Evolutionary conservation across 495 filamentous ascomycete genomes (phyloP).

Genomic region (Podospora didyma): DNA sequence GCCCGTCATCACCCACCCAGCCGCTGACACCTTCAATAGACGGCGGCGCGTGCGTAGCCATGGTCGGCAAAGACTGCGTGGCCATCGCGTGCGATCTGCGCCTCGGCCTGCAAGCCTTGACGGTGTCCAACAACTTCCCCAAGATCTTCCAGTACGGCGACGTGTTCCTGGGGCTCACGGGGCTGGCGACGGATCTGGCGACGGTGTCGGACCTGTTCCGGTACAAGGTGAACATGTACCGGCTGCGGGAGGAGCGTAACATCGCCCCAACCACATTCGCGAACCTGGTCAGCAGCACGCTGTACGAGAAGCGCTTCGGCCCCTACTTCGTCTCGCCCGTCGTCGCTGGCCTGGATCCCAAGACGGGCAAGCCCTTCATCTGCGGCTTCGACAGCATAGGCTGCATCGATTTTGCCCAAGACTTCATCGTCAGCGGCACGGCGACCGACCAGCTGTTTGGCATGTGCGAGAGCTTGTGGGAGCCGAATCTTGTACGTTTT

Average conservation of each 20-base stretch:
- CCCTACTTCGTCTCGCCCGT: conserved; percentile 95
- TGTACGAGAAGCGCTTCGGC: conserved; percentile 95
- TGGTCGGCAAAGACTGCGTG: conserved; percentile 99
- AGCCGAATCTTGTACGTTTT: conserved; percentile 80
- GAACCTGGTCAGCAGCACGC: conserved; percentile 81
- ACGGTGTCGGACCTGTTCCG: conserved; percentile 97
- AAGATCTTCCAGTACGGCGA: conserved; percentile 98
- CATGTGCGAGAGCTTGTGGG: conserved; percentile 97
- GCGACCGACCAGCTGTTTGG: conserved; percentile 96
- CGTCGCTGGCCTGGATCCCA: conserved; percentile 88
- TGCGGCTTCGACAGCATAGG: conserved; percentile 99
- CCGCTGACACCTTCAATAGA: conserved; percentile 47
- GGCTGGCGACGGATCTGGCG: conserved; percentile 89
- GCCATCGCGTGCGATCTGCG: conserved; percentile 99
- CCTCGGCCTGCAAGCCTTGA: conserved; percentile 92
- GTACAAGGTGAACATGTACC: conserved; percentile 99
- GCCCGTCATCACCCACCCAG: conserved; percentile 3
- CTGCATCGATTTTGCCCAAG: conserved; percentile 98
- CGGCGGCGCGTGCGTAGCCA: conserved; percentile 93
- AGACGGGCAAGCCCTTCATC: conserved; percentile 90
- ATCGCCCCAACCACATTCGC: conserved; percentile 93
- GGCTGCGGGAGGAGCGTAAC: conserved; percentile 91
- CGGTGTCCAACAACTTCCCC: conserved; percentile 98
- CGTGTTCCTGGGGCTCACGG: conserved; percentile 94
- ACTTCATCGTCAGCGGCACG: conserved; percentile 97